These are phyloP conservation scores for Chernovozyma sophiae-reginae DNA, from an alignment of 1,139 yeast species.

Conservation along the genomic window DNA sequence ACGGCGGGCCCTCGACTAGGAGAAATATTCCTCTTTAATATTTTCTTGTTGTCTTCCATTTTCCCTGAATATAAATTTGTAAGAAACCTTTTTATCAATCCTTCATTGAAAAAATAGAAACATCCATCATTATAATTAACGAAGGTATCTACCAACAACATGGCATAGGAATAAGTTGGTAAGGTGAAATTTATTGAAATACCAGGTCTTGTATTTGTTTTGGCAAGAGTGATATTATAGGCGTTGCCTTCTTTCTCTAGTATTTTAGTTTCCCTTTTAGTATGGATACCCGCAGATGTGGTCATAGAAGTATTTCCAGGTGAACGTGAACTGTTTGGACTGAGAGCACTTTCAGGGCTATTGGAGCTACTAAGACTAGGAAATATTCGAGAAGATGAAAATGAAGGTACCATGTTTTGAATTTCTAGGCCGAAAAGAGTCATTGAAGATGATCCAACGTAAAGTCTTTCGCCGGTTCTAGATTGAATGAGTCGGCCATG, in stretches of 20 bases:
- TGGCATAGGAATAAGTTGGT: constrained; percentile 76
- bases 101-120: constrained; percentile 82
- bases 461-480: constrained; percentile 68
- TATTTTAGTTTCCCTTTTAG: constrained; percentile 39
- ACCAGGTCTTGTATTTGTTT: constrained; percentile 65
- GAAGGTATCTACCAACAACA: constrained; percentile 70
- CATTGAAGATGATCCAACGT: constrained; percentile 80
- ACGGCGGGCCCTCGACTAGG: constrained; percentile 32
- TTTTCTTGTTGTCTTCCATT: constrained; percentile 35
- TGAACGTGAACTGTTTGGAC: background rate
- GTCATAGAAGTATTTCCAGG: constrained; percentile 4
- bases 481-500: constrained; percentile 69
- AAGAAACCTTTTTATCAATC: constrained; percentile 62
- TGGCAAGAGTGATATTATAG: constrained; percentile 62
- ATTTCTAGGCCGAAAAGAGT: constrained; percentile 74
- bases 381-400: constrained; percentile 17
- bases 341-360: background rate
- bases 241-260: constrained; percentile 74
- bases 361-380: constrained; percentile 9
- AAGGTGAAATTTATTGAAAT: constrained; percentile 63
- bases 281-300: constrained; percentile 9
- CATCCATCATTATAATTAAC: constrained; percentile 80
- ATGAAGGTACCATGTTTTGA: constrained; percentile 52
- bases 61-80: constrained; percentile 55
- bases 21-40: constrained; percentile 33